Evolutionary conservation across 1,139 yeast species (phyloP).

Genomic region (Yamadazyma trypodendri): DNA sequence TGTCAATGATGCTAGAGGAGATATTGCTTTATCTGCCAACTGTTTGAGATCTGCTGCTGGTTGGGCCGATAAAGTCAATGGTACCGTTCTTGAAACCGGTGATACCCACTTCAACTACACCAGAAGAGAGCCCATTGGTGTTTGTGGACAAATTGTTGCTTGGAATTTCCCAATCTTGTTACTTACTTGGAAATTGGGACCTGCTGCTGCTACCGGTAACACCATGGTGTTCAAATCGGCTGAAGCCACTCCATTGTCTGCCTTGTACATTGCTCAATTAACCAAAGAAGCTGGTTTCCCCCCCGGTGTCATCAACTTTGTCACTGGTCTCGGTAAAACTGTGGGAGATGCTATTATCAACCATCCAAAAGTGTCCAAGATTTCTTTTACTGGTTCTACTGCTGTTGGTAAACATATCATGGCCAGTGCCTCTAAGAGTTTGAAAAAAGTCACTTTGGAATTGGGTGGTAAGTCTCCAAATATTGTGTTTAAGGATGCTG

Average conservation of each 20-base stretch:
- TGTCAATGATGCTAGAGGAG: slow-evolving; percentile 50
- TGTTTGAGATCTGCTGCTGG: slow-evolving; percentile 78
- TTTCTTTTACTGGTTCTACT: slow-evolving; percentile 87
- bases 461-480: slow-evolving; percentile 88
- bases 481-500: slow-evolving; percentile 73
- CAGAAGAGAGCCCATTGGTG: slow-evolving; percentile 69
- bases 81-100: slow-evolving; percentile 66
- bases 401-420: slow-evolving; percentile 75
- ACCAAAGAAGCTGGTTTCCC: slow-evolving; percentile 74
- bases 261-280: slow-evolving; percentile 60
- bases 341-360: slow-evolving; percentile 73
- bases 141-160: slow-evolving; percentile 80
- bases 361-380: slow-evolving; percentile 69
- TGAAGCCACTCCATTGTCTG: slow-evolving; percentile 81
- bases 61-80: slow-evolving; percentile 77
- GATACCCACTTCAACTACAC: slow-evolving; percentile 58
- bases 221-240: slow-evolving; percentile 79
- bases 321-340: slow-evolving; percentile 76
- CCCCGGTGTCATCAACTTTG: slow-evolving; percentile 72
- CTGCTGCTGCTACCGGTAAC: slow-evolving; percentile 82
- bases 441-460: slow-evolving; percentile 80
- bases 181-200: slow-evolving; percentile 86
- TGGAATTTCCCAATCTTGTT: slow-evolving; percentile 87
- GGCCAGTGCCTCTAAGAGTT: slow-evolving; percentile 65
- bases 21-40: slow-evolving; percentile 60